Base-by-base conservation (phyloP, 495 filamentous ascomycete species). In the Neurospora sp. region DNA sequence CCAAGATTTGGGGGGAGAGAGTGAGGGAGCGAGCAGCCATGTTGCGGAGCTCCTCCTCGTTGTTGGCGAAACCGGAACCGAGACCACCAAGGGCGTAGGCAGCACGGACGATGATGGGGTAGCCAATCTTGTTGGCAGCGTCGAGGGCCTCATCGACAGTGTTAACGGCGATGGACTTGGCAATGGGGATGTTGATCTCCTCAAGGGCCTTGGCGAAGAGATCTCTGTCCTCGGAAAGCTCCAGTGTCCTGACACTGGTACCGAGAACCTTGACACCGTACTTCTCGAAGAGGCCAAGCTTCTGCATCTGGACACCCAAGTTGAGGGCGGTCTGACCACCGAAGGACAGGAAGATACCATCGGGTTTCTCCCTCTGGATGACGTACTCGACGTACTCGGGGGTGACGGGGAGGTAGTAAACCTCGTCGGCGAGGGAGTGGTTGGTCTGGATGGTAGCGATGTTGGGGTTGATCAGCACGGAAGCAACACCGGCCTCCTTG, bases 381-480 rank as follows among this genome's bases (percentile, higher is more conserved):
- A 99, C 93, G 82, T 97, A 97, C 77, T 93, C 90, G 75, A 99
- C 94, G 79, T 97, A 98, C 75, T 98, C 95, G 34, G 93, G 91
- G 40, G 93, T 98, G 78, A 99, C 94, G 28, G 96, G 96, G 28
- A 99, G 89, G 86, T 98, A 99, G 86, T 98, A 99, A 73, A 99
- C 93, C 86, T 99, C 97, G 82, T 99, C 96, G 71, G 94, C 94
- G 76, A 99, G 89, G 77, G 89, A 89, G 85, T 97, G 96, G 76
- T 95, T 97, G 28, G 96, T 99, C 84, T 99, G 96, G 76, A 99
- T 97, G 72, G 96, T 99, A 70, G 96, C 96, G 81, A 99, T 98
- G 82, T 99, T 99, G 69, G 96, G 96, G 82, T 99, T 99, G 81
- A 99, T 97, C 76, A 99, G 85, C 71, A 99, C 92, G 6, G 96